Conservation (phyloP, 352 stramenopile species). For the Paralagenidium karlingii region DNA sequence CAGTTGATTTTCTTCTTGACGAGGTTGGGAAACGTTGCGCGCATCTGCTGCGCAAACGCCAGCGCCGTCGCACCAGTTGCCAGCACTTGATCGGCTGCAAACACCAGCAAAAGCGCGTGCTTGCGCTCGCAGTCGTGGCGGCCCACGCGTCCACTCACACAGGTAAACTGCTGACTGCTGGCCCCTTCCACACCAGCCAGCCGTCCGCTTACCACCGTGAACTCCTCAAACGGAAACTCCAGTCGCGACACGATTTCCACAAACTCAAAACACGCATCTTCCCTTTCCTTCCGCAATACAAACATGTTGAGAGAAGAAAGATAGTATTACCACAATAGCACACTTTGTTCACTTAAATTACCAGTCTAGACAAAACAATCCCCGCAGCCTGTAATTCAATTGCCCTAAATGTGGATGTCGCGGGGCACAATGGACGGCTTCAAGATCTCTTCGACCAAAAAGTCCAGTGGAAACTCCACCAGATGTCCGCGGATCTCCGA, state of each 20-base stretch:
- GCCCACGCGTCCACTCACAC: slow-evolving; percentile 37
- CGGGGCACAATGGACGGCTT: slow-evolving; percentile 69
- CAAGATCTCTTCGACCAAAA: slow-evolving; percentile 73
- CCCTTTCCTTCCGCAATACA: not conserved
- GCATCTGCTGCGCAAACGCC: slow-evolving; percentile 32
- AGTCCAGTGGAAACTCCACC: slow-evolving; percentile 77
- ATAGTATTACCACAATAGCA: too few species aligned
- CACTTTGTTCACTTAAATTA: too few species aligned
- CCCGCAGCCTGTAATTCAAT: too few species aligned
- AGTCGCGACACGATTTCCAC: slow-evolving; percentile 24
- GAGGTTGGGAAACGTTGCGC: slow-evolving; percentile 50
- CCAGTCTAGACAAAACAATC: too few species aligned
- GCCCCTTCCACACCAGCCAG: slow-evolving; percentile 6
- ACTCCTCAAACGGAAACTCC: slow-evolving; percentile 40
- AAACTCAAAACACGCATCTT: slow-evolving; percentile 35
- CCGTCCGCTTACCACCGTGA: slow-evolving; percentile 33
- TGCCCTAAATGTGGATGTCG: slow-evolving; percentile 79
- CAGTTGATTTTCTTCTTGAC: slow-evolving; percentile 28
- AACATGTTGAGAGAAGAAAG: slow-evolving; percentile 2
- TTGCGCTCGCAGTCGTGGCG: slow-evolving; percentile 20
- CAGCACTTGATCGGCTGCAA: slow-evolving; percentile 15
- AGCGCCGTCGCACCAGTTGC: slow-evolving; percentile 44
- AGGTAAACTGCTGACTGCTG: slow-evolving; percentile 32
- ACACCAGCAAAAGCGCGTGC: slow-evolving; percentile 29
- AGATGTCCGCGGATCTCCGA: slow-evolving; percentile 76